Base-by-base conservation (phyloP, 2,329 filamentous ascomycete genomes). In the Aureobasidium sp. region DNA sequence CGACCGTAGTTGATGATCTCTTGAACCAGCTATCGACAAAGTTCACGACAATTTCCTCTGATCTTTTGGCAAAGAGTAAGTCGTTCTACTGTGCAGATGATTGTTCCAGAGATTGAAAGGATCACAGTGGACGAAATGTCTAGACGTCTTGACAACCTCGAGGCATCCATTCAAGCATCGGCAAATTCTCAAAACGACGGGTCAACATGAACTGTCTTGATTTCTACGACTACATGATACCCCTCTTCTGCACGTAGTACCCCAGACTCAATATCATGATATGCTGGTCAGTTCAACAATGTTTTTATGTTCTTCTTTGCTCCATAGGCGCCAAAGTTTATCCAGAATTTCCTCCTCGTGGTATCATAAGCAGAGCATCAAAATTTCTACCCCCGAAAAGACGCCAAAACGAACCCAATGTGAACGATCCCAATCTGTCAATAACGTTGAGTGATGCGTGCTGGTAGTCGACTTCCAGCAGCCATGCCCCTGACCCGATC, bases 41-140 rank as follows among this genome's bases (percentile, higher is more conserved):
- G 68, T 95, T 95, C 68, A 84, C 86, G 17, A 81, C 80, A 11
- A 83, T 95, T 4, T 94, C 88, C 7, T 85, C 82, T 56, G 90
- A 95, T 70, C 85, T 96, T 55, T 88, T 95, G 62, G 80, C 85
- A 32, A 95, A 95, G 72, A 88, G 90, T 95, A 70, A 67, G 84
- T n/a, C n/a, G n/a, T n/a, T n/a, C n/a, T n/a, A n/a, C n/a, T n/a
- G n/a, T n/a, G n/a, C n/a, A n/a, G n/a, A n/a, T n/a, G n/a, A n/a
- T n/a, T 32, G n/a, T 7, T 5, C 1, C 2, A 7, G 11, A 7
- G 7, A 34, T n/a, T 14, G 21, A 49, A 29, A 40, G 27, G 16
- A 11, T 39, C 21, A 24, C 56, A 95, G 90, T 96, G 86, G 90
- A 95, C 65, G 90, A 95, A 58, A 95, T 96, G 90, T 86, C 88